Conservation (phyloP, 768 basidiomycete genomes). For the Trametes cubensis region DNA sequence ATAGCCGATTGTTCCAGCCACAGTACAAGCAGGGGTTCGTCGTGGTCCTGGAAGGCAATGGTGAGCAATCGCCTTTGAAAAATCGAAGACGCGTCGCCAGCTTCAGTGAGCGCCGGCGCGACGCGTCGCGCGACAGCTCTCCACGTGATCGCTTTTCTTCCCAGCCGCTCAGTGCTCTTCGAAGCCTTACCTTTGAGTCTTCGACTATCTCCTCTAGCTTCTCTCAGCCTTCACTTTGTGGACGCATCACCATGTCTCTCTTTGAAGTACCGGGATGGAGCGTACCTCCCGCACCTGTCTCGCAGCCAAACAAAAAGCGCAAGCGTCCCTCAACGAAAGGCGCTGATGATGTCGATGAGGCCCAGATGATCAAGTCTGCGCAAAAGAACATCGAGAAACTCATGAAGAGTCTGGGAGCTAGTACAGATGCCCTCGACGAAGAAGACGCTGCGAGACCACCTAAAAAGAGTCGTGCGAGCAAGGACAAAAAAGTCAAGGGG, state of each 20-base stretch:
- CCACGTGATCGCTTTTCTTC: background rate
- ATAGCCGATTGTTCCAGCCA: too few relatives aligned
- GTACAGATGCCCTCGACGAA: conserved; percentile 14
- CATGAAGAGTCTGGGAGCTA: conserved; percentile 34
- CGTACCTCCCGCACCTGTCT: conserved; percentile 30
- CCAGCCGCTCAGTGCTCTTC: background rate
- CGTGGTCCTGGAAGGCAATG: too few relatives aligned
- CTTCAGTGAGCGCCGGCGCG: background rate
- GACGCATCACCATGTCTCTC: conserved; percentile 31
- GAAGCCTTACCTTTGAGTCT: too few relatives aligned
- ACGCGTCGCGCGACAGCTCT: background rate
- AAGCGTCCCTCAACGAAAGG: conserved; percentile 29
- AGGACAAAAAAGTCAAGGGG: conserved; percentile 17
- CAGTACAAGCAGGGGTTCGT: too few relatives aligned
- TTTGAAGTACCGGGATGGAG: conserved; percentile 42
- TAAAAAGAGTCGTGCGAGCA: conserved; percentile 24
- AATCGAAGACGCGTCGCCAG: background rate
- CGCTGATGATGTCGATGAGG: conserved; percentile 23
- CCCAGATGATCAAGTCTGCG: conserved; percentile 29
- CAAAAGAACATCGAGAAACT: conserved; percentile 40
- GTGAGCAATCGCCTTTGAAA: background rate
- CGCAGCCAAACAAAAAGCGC: conserved; percentile 31
- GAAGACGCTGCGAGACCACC: conserved; percentile 5
- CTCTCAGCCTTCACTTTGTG: background rate
- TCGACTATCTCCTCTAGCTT: background rate